Percentiles rank a stretch among this genome's conserved stretches.
phyloP scores from a whole-genome alignment of 768 basidiomycete genomes.

The Cubamyces lactineus region DNA sequence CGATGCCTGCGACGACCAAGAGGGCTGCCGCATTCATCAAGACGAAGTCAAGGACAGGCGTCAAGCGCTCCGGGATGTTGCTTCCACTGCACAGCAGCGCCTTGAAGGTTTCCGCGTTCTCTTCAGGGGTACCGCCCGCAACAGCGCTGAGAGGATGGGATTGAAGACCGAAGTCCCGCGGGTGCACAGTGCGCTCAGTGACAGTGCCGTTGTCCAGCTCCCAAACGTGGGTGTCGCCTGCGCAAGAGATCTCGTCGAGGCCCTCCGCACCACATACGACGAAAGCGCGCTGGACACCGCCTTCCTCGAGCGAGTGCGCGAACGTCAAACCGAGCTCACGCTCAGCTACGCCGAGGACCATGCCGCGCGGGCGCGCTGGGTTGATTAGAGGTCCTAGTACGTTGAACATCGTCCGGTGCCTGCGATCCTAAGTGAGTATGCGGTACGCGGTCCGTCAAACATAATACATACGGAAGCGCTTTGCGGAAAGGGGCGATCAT shows the following conservation, averaged over 20 bases:
- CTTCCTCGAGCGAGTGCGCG: constrained; percentile 69
- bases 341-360: constrained; percentile 91
- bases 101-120: constrained; percentile 80
- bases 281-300: constrained; percentile 80
- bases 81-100: constrained; percentile 61
- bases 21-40: constrained; percentile 89
- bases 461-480: constrained; percentile 67
- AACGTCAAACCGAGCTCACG: constrained; percentile 81
- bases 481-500: constrained; percentile 83
- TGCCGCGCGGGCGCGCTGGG: constrained; percentile 81
- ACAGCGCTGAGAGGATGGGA: constrained; percentile 73
- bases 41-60: constrained; percentile 82
- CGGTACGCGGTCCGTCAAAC: not conserved
- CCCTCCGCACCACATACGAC: constrained; percentile 94
- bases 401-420: constrained; percentile 90
- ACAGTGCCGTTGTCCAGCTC: constrained; percentile 73
- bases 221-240: constrained; percentile 87
- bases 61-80: constrained; percentile 56
- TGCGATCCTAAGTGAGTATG: not conserved
- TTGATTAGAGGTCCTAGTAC: constrained; percentile 93
- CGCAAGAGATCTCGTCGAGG: constrained; percentile 95
- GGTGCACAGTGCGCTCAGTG: constrained; percentile 62
- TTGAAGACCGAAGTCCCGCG: constrained; percentile 76
- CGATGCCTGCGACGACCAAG: constrained; percentile 81
- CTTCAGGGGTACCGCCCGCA: constrained; percentile 68